Percentiles rank a stretch among this genome's conserved stretches.
Conservation (phyloP, 2,329 filamentous ascomycete genomes). For the Sporothrix phasma region DNA sequence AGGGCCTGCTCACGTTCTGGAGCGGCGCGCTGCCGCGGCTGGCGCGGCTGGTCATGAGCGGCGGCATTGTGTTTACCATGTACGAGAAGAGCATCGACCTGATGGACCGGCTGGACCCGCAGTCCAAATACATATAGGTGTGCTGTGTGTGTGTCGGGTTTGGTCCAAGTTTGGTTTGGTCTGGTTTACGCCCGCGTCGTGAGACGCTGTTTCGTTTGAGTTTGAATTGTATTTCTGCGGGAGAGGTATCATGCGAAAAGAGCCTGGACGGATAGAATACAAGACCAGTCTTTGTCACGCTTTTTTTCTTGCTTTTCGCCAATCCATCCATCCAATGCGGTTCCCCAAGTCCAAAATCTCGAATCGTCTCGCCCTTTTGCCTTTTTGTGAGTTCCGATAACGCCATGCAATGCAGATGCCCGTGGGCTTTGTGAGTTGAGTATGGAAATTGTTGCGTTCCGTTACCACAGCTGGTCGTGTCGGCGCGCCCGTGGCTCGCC, state of each 20-base stretch:
- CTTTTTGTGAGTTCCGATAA: not conserved
- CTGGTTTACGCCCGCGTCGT: not conserved
- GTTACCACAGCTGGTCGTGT: no score
- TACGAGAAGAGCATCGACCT: constrained; percentile 95
- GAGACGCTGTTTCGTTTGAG: not conserved
- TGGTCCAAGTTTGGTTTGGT: not conserved
- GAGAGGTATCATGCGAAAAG: not conserved
- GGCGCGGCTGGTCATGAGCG: constrained; percentile 76
- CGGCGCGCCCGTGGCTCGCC: no score
- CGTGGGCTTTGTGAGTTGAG: no score
- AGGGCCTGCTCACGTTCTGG: constrained; percentile 87
- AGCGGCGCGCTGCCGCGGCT: constrained; percentile 81
- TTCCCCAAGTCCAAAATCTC: not conserved
- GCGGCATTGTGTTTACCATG: constrained; percentile 97
- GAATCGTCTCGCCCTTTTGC: not conserved
- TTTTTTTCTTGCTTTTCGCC: not conserved
- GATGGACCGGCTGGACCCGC: constrained; percentile 69
- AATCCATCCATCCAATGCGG: not conserved
- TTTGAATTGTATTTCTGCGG: not conserved
- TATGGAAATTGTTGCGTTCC: no score
- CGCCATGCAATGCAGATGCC: not conserved
- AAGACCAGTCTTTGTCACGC: not conserved
- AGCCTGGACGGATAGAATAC: not conserved
- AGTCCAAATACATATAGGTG: constrained; percentile 64
- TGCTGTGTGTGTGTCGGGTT: not conserved